Base-by-base conservation (phyloP, 2,329 filamentous ascomycete species). In the Cladosporium sp. region DNA sequence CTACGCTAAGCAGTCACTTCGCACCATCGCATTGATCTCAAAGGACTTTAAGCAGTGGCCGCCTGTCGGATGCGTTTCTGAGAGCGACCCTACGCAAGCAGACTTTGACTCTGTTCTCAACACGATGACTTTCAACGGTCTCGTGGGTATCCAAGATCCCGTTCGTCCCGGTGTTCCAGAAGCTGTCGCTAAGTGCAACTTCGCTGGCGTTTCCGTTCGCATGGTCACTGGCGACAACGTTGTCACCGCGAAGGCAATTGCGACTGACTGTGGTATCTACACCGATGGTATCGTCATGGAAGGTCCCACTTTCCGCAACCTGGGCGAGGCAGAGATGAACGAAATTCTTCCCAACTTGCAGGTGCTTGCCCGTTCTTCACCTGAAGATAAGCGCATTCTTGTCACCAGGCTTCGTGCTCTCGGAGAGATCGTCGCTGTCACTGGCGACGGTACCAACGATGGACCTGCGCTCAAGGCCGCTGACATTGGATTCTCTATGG, bases 11-110 rank as follows among this genome's bases (percentile, higher is more conserved):
- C 86, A 90, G 24, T 96, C 92, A 11, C 84, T 97, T 32, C 87
- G 93, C 69, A 96, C 93, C 1, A 96, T 97, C 71, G 92, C 89
- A 52, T 85, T 96, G 69, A 84, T 92, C 63, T 96, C 92, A 78
- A 89, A 88, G 64, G 93, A 97, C 72, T 96, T 95, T 70, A 86
- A 91, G 30, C 85, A 87, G 64, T 91, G 93, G 93, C 93, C 93
- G 26, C 92, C 92, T 4, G 84, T 85, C 57, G 86, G 84, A 15
- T 86, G 80, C 51, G 83, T 78, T 36, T 76, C 83, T 36, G 86
- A 89, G 68, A 88, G 90, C 67, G 87, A 91, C 69, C 76, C 81
- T 6, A 84, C 83, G 24, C 84, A 89, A 66, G 88, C 86, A n/a
- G 81, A 88, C 5, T 90, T 93, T 67, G 85, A 88, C 15, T 85